Base-by-base conservation (phyloP, 1,139 yeast genomes). In the Candida anutae region DNA sequence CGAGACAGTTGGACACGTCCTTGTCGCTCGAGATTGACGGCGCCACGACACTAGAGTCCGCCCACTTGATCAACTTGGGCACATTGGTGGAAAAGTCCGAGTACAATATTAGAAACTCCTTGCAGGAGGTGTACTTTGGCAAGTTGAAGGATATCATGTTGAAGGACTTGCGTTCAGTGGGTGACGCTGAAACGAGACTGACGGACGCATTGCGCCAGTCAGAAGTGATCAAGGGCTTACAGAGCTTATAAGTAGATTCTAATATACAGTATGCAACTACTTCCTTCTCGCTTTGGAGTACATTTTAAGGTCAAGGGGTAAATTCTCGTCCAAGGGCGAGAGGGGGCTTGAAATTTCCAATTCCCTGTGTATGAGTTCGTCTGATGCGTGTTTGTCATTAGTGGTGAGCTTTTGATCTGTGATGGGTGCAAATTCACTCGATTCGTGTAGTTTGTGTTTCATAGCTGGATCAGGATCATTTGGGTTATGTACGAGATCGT, bases 41-140 rank as follows among this genome's bases (percentile, higher is more conserved):
- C 9, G 59, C 58, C 4, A 34, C 47, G 14, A 57, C 61, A 31
- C 58, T 64, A 29, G 77, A 70, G 38, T 62, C 74, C 13, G 69
- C 77, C 17, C 97, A 90, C 51, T 71, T 90, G 36, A 76, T 87
- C 28, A 87, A 88, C 46, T 62, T 90, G 41, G 98, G 98, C 15
- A 66, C 81, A 2, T 55, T 88, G 45, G 72, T 90, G 16, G 98
- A 90, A 55, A 95, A 85, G 39, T 70, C 85, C 28, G 98, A 90
- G 56, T 77, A 82, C 40, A 85, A 81, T 50, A 66, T 90, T 59
- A 73, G 98, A 54, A 84, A 82, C 45, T 64, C 83, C 57, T 67
- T 90, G 37, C 95, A 88, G 51, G 95, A 85, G 38, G 97, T 90
- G 16, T 90, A 90, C 52, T 90, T 90, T 49, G 97, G 94, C 46